Base-by-base conservation (phyloP, 306 rosid species). In the Casuarina cunninghamiana region DNA sequence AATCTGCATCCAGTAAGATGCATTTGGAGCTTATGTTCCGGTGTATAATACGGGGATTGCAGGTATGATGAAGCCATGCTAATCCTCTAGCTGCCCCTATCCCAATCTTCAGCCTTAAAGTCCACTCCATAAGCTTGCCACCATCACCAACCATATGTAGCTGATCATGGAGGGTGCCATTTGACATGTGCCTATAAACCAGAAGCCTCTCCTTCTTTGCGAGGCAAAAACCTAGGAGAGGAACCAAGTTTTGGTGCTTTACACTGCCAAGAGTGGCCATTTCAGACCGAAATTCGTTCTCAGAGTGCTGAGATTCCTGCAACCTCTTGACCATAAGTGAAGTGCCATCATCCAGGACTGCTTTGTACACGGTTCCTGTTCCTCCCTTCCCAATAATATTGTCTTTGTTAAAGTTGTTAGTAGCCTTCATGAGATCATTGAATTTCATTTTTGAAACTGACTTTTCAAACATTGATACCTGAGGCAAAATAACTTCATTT, bases 341-440 rank as follows among this genome's bases (percentile, higher is more conserved):
- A 6, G 93, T 84, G 78, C 98, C 97, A 42, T 91, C 90, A 0
- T 86, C 92, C 46, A 95, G 91, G 61, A 83, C 90, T 73, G 97
- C 98, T 75, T 78, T 91, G 86, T 87, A 95, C 73, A 90, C 53
- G 7, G 96, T 86, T 86, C 98, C 98, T 5, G 97, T 92, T 91
- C 98, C 80, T 79, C 97, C 97, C 1, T 90, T 48, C 58, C 93
- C 96, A 38, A 95, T 91, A 78, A 92, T 87, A 54, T 88, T 88
- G 78, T 45, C 80, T 71, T 88, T 92, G 63, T 90, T 82, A 86
- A 95, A 95, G 90, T 48, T 89, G 89, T 87, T 86, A 35, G 97
- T 95, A 71, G 98, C 97, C 90, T 88, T 90, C 97, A 95, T 87
- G 78, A 95, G 97, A 87, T 95, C 98, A 66, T 89, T 84, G 89